These are phyloP conservation scores for Polyplosphaeria fusca DNA, from an alignment of 495 filamentous ascomycete species.

Conservation along the genomic window DNA sequence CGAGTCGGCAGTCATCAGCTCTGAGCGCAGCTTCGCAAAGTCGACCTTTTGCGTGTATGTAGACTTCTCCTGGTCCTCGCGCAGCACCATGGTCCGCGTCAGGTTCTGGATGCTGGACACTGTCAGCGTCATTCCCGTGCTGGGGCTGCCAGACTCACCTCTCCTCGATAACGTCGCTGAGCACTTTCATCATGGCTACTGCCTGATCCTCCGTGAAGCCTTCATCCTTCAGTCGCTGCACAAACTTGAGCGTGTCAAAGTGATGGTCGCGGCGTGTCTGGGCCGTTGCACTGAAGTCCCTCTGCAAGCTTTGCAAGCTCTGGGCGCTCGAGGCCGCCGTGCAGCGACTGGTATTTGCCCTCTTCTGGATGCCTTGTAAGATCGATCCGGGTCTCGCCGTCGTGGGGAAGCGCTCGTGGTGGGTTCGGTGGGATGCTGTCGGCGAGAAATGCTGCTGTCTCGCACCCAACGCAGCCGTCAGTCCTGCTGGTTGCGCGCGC, in stretches of 20 bases:
- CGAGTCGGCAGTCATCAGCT: conserved; percentile 85
- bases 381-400: background rate
- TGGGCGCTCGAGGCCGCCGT: background rate
- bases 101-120: conserved; percentile 81
- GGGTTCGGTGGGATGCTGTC: background rate
- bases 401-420: background rate
- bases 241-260: conserved; percentile 97
- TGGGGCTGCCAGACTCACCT: conserved; percentile 48
- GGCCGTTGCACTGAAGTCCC: conserved; percentile 65
- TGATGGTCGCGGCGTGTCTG: conserved; percentile 73
- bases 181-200: conserved; percentile 93
- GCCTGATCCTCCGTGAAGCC: conserved; percentile 95
- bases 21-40: conserved; percentile 96
- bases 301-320: background rate
- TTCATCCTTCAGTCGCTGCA: conserved; percentile 81
- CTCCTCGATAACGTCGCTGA: conserved; percentile 96
- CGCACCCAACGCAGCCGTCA: conserved; percentile 4
- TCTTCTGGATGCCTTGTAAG: background rate
- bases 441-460: background rate
- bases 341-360: background rate
- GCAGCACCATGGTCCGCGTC: conserved; percentile 97
- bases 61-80: conserved; percentile 80
- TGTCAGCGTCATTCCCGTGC: background rate
- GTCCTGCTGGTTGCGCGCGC: background rate
- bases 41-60: conserved; percentile 99